phyloP scores from a whole-genome alignment of 257 asterid genomes.

The Forsythia suspensa region DNA sequence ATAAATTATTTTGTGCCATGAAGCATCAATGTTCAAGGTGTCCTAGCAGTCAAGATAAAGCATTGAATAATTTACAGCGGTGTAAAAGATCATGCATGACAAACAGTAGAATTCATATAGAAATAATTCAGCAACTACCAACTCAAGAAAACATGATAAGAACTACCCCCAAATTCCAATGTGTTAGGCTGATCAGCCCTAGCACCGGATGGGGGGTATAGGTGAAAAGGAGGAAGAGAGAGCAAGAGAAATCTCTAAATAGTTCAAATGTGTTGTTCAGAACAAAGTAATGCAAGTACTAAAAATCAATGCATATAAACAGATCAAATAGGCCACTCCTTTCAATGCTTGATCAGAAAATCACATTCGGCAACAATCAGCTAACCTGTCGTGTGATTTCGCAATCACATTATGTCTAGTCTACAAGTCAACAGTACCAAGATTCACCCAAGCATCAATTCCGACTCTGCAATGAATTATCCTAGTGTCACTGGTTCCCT shows the following conservation, averaged over 20 bases:
- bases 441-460: background rate
- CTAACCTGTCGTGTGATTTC: background rate
- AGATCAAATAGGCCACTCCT: background rate
- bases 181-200: background rate
- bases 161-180: background rate
- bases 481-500: background rate
- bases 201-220: background rate
- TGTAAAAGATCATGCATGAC: too few relatives aligned
- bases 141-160: background rate
- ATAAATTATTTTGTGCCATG: background rate
- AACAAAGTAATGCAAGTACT: background rate
- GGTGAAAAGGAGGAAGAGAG: background rate
- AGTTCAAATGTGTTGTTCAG: background rate
- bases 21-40: background rate
- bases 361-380: background rate
- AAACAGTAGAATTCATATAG: background rate
- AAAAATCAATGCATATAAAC: background rate
- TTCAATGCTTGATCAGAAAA: background rate
- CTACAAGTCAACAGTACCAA: too few relatives aligned
- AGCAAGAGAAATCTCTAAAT: background rate
- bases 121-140: background rate
- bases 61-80: too few relatives aligned
- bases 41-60: background rate
- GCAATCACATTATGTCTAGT: background rate
- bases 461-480: background rate